A percentile compares a stretch with the other conserved stretches of the same genome.
Evolutionary conservation across 257 asterid genomes (phyloP).

Genomic region (Fraxinus pennsylvanica): DNA sequence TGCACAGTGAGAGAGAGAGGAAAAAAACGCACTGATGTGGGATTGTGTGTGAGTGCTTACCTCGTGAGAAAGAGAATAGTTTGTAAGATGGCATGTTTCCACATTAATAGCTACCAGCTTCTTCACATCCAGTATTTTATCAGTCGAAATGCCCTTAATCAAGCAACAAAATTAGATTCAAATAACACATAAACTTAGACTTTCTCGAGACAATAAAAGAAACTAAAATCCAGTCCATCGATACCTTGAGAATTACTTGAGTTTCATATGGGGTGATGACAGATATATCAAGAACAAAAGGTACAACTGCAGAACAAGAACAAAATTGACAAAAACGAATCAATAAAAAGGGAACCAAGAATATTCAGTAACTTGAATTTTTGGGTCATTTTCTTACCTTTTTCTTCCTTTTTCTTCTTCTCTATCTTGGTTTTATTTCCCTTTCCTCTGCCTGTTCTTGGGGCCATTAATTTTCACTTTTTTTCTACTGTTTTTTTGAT

Average conservation of each 20-base stretch:
- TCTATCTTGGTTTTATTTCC: slow-evolving; percentile 73
- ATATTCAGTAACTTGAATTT: neutral
- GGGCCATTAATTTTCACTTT: slow-evolving; percentile 60
- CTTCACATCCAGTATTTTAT: slow-evolving; percentile 87
- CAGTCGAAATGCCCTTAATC: slow-evolving; percentile 90
- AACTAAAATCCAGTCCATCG: neutral
- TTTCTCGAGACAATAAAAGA: neutral
- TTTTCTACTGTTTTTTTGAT: neutral
- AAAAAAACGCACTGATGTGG: neutral
- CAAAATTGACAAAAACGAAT: neutral
- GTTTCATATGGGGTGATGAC: slow-evolving; percentile 85
- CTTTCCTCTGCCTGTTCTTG: slow-evolving; percentile 85
- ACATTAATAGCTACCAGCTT: slow-evolving; percentile 73
- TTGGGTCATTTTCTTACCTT: slow-evolving; percentile 41
- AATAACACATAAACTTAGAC: neutral
- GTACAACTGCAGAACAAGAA: slow-evolving; percentile 61
- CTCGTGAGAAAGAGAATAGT: slow-evolving; percentile 86
- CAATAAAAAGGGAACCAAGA: neutral
- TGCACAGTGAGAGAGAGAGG: accelerated
- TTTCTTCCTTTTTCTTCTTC: slow-evolving; percentile 95
- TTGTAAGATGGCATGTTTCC: slow-evolving; percentile 90
- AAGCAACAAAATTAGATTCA: neutral
- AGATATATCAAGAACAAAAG: slow-evolving; percentile 69
- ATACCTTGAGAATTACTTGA: slow-evolving; percentile 83
- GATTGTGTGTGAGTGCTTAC: slow-evolving; percentile 33